Percentiles rank a stretch among this genome's conserved stretches.
phyloP scores from a whole-genome alignment of 169 alveolate species.

The Eimeria praecox region DNA sequence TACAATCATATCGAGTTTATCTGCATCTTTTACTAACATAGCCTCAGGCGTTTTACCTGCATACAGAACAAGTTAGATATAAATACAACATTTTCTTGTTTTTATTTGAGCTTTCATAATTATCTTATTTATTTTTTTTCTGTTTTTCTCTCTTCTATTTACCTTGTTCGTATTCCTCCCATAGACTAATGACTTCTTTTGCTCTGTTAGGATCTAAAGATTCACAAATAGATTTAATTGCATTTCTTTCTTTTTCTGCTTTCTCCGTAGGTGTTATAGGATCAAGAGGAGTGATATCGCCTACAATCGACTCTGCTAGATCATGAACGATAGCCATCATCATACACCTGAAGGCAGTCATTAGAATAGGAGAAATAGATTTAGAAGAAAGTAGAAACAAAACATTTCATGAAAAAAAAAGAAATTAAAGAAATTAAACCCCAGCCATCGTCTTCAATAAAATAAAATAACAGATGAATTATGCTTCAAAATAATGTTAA shows the following conservation, averaged over 20 bases:
- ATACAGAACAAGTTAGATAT: no score
- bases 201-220: background rate
- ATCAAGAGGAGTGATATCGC: conserved; percentile 75
- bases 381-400: background rate
- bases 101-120: background rate
- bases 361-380: no score
- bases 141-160: background rate
- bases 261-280: conserved; percentile 48
- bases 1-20: conserved; percentile 73
- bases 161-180: conserved; percentile 26
- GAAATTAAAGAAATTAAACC: no score
- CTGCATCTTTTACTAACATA: conserved; percentile 62
- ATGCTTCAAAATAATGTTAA: no score
- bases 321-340: conserved; percentile 79
- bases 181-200: background rate
- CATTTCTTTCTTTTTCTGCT: conserved; percentile 34
- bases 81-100: no score
- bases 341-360: conserved; percentile 10
- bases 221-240: background rate
- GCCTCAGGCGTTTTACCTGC: conserved; percentile 61
- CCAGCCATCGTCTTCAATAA: no score
- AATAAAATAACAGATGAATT: no score
- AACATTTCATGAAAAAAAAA: background rate
- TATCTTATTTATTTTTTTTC: background rate
- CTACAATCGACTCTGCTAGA: conserved; percentile 79